Evolutionary conservation across 2,329 filamentous ascomycete species (phyloP), one percentile per base, ranked within the genome.

Genomic region (Fusarium protoensiforme): DNA sequence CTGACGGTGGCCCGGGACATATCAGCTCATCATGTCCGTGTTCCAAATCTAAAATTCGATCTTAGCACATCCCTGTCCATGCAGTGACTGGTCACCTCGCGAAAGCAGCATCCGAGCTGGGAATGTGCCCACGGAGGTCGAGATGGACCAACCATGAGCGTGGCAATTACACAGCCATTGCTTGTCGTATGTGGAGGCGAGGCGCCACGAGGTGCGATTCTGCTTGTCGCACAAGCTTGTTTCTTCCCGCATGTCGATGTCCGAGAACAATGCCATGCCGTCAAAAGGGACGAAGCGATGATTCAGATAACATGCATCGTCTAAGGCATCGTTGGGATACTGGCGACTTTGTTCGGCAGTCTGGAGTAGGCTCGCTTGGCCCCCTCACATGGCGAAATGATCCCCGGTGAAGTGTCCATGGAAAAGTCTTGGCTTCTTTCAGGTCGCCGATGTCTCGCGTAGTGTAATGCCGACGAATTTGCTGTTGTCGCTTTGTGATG

Each of bases 41-140:
- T 71, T 69, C 71, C 65, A 67, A 70, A 72, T 73, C 71, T 73
- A 62, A 69, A 71, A 54, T 61, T 67, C 68, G 68, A 73, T 73
- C 71, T 72, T 69, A 64, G 63, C 38, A 62, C 41, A 67, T 57
- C 63, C 57, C 38, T 43, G 54, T 64, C 69, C 66, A 67, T 70
- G 64, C 51, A 65, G 53, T 63, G 66, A 69, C 71, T 53, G 63
- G 68, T 73, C 66, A 73, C 57, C 39, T 65, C 39, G 58, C 29
- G 24, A 53, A 57, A 57, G 41, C 39, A 61, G 60, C 46, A 69
- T 51, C 63, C 61, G 60, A 67, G 58, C 57, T 63, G 35, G 63
- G 43, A 48, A 51, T 51, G 27, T 43, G 35, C 56, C 43, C 56
- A 51, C 16, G 22, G 38, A 65, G 39, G 61, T 41, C 48, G 58